Percentiles rank a stretch among this genome's conserved stretches.
Evolutionary conservation across 768 basidiomycete species (phyloP).

Genomic region (Cubamyces sp.): DNA sequence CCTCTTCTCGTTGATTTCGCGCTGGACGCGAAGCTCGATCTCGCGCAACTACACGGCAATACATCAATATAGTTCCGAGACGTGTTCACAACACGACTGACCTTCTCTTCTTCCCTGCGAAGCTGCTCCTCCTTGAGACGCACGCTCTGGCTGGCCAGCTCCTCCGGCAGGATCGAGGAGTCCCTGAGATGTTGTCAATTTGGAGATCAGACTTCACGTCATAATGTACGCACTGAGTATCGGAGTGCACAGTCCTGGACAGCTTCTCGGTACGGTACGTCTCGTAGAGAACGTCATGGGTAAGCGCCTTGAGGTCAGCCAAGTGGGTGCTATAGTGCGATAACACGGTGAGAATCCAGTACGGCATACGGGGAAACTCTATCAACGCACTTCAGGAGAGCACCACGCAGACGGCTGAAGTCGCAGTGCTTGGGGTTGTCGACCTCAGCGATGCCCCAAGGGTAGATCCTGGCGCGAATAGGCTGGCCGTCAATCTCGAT

Average conservation of each 20-base stretch:
- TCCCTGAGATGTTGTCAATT: conserved; percentile 54
- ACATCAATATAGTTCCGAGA: background rate
- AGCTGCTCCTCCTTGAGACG: conserved; percentile 99
- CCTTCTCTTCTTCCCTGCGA: conserved; percentile 95
- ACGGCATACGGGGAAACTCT: background rate
- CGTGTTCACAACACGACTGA: conserved; percentile 33
- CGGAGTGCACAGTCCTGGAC: conserved; percentile 84
- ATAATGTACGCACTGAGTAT: conserved; percentile 58
- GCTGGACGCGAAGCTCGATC: conserved; percentile 96
- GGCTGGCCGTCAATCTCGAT: conserved; percentile 90
- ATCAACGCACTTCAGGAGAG: conserved; percentile 76
- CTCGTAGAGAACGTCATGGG: conserved; percentile 93
- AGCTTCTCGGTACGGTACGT: conserved; percentile 98
- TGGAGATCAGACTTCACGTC: background rate
- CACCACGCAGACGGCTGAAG: conserved; percentile 90
- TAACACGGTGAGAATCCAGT: conserved; percentile 2
- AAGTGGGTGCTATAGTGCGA: conserved; percentile 77
- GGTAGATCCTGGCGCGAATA: conserved; percentile 93
- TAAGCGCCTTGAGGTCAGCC: conserved; percentile 91
- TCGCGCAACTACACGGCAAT: conserved; percentile 72
- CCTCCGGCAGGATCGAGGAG: conserved; percentile 92
- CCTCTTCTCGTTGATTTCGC: conserved; percentile 97
- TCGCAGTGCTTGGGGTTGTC: conserved; percentile 99
- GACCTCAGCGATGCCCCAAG: conserved; percentile 98
- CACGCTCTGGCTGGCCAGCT: conserved; percentile 94